Evolutionary conservation across 768 basidiomycete species (phyloP).

Genomic region (Amanita thiersii): DNA sequence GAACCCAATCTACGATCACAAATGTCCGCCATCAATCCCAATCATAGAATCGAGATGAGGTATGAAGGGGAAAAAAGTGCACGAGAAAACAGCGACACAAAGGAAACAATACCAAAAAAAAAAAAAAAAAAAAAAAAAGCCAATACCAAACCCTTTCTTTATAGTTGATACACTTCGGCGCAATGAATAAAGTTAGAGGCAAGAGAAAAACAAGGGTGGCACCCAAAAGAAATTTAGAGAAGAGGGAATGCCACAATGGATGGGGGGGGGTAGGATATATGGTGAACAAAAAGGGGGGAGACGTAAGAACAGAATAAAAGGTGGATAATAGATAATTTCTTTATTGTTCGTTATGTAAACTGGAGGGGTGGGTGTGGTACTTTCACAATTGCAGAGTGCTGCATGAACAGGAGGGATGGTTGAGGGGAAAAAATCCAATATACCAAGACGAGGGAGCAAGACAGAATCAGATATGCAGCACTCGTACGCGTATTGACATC

Average conservation of each 20-base stretch:
- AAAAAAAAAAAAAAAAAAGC: not conserved
- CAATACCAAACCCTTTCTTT: constrained; percentile 5
- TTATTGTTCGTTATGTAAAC: constrained; percentile 10
- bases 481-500: constrained; percentile 5
- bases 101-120: constrained; percentile 1
- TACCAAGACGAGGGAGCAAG: constrained; percentile 5
- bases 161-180: constrained; percentile 9
- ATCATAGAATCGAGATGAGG: not conserved
- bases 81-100: not conserved
- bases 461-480: constrained; percentile 7
- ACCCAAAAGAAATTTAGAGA: too few species aligned
- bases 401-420: not conserved
- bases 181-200: constrained; percentile 4
- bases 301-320: not conserved
- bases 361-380: too few species aligned
- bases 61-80: not conserved
- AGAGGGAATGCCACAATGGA: too few species aligned
- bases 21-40: not conserved
- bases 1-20: too few species aligned
- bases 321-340: constrained; percentile 5
- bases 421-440: not conserved
- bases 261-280: constrained; percentile 5
- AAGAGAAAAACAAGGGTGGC: constrained; percentile 1
- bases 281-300: not conserved
- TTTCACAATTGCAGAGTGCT: constrained; percentile 7